Evolutionary conservation across 192 early-diverging fungal genomes (phyloP), one percentile per base, ranked within the genome.

Genomic region (Dispira parvispora): DNA sequence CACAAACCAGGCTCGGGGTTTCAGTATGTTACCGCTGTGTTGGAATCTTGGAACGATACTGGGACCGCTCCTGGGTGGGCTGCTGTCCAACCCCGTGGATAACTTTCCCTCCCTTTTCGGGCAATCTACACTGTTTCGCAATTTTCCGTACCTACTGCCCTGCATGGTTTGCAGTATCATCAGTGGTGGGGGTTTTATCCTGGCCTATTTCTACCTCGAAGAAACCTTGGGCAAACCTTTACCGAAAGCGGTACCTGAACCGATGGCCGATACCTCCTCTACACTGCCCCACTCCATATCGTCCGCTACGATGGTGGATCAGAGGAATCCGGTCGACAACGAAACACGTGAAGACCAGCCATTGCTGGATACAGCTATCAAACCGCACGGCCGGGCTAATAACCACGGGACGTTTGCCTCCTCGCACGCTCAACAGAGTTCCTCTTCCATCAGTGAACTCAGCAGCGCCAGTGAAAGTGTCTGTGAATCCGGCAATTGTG

Each of bases 131-230:
- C 78, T 93, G 54, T 79, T 92, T 27, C 70, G 66, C 27, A 38
- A 64, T 1, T 87, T 82, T 61, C 91, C 91, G 0, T 96, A 92
- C 62, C 77, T 90, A 54, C 79, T 96, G 5, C 93, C 93, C 8
- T 93, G 93, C 61, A 62, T 85, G 28, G 69, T 87, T 11, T 82
- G 82, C 16, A 75, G 84, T 5, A 49, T 74, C 18, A 70, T 87
- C 8, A 80, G 83, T 27, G 27, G 84, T 3, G 61, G 84, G 55
- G 87, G 88, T 8, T 77, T 87, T 28, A 53, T 83, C 0, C 63
- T 87, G 26, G 88, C 85, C 0, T 70, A 73, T 23, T 75, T 82
- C 64, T 80, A 70, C 54, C 63, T 90, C 18, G 71, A 87, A 25
- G 85, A 88, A 61, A 82, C 88, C 8, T 53, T 78, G 57, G 65